Percentiles rank a stretch among this genome's conserved stretches.
These are phyloP conservation scores for Oryza brachyantha DNA, from an alignment of 176 grass and related monocot species.

Conservation along the genomic window DNA sequence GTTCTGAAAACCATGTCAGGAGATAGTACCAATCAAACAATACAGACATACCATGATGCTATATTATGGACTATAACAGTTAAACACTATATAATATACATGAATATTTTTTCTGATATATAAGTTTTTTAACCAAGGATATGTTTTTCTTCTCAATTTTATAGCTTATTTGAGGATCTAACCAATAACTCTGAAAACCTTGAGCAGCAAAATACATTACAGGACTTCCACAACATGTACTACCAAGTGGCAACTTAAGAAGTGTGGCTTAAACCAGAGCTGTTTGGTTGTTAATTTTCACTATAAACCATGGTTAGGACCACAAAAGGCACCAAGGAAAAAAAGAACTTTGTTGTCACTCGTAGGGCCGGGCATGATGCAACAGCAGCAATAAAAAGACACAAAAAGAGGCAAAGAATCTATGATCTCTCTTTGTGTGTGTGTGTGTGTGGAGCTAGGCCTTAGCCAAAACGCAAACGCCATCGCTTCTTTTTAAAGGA, in stretches of 20 bases:
- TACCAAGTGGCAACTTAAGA: conserved; percentile 6
- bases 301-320: conserved; percentile 12
- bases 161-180: not conserved
- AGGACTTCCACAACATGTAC: not conserved
- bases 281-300: conserved; percentile 6
- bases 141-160: not conserved
- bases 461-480: conserved; percentile 24
- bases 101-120: not conserved
- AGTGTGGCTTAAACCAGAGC: conserved; percentile 29
- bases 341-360: conserved; percentile 17
- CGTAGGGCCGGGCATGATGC: conserved; percentile 7
- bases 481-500: conserved; percentile 19
- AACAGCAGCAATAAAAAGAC: conserved; percentile 27
- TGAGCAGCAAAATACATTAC: not conserved
- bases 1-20: conserved; percentile 13
- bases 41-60: not conserved
- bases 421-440: not conserved
- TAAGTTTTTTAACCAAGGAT: not conserved
- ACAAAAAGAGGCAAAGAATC: conserved; percentile 22
- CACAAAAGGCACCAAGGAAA: not conserved
- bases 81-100: not conserved
- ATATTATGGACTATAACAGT: not conserved
- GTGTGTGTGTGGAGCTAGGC: not conserved
- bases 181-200: not conserved
- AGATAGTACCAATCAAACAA: not conserved